These are phyloP conservation scores for Inonotus hispidus DNA, from an alignment of 1,284 basidiomycete species.

Conservation along the genomic window DNA sequence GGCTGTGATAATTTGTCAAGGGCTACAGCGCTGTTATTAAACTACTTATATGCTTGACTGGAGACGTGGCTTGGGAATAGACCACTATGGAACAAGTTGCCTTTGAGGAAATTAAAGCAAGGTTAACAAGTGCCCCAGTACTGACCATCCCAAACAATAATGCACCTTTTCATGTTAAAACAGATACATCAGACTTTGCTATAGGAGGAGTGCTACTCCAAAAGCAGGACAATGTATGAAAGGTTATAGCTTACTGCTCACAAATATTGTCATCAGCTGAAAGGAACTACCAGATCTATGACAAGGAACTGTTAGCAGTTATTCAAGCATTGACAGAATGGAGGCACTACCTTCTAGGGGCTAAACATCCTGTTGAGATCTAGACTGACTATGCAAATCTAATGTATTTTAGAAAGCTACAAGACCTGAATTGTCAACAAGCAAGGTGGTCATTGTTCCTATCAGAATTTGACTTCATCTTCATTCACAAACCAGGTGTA, in stretches of 20 bases:
- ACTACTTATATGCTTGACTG: not conserved
- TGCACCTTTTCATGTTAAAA: not conserved
- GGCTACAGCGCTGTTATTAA: not conserved
- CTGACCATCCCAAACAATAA: not conserved
- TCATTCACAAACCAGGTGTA: not conserved
- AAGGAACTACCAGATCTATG: conserved; percentile 33
- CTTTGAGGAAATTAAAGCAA: not conserved
- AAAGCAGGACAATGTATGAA: not conserved
- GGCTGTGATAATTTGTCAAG: conserved; percentile 21
- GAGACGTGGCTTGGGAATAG: not conserved
- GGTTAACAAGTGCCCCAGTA: not conserved
- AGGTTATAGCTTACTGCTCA: conserved; percentile 23
- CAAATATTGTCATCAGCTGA: conserved; percentile 25
- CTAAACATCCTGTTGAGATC: not conserved
- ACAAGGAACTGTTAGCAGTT: conserved; percentile 35
- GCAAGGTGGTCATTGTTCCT: not conserved
- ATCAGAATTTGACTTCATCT: not conserved
- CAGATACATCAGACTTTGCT: not conserved
- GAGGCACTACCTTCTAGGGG: conserved; percentile 2
- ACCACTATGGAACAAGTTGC: not conserved
- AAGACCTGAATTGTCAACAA: not conserved
- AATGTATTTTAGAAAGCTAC: not conserved
- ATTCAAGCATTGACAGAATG: not conserved
- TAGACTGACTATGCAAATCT: not conserved
- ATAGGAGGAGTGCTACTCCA: not conserved